Percentiles rank a stretch among this genome's conserved stretches.
These are phyloP conservation scores for Clitoria ternatea DNA, from an alignment of 306 rosid species.

Conservation along the genomic window DNA sequence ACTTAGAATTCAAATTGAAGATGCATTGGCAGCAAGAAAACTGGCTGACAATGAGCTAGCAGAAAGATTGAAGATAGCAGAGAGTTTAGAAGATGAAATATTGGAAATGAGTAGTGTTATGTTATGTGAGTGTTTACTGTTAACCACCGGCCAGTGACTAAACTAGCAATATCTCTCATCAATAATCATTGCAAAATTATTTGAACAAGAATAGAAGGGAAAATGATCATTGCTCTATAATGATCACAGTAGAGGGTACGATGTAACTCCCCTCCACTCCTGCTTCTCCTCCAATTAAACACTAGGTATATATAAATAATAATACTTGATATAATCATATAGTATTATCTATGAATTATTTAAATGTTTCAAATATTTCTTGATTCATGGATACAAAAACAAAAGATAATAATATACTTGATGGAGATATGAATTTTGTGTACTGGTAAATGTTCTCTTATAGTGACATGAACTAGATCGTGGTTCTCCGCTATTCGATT, in stretches of 20 bases:
- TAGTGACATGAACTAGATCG: background rate
- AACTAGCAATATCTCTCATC: conserved; percentile 8
- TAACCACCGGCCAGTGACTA: conserved; percentile 38
- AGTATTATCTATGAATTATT: background rate
- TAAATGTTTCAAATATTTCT: background rate
- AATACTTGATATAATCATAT: background rate
- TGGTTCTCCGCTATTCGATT: background rate
- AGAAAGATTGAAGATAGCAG: conserved; percentile 49
- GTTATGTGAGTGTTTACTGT: background rate
- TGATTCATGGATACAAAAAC: background rate
- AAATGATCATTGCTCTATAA: conserved; percentile 13
- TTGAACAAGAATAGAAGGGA: conserved; percentile 7
- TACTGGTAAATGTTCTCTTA: background rate
- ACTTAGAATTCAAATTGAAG: conserved; percentile 47
- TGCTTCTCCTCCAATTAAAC: background rate
- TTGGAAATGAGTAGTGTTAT: conserved; percentile 56
- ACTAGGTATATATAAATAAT: background rate
- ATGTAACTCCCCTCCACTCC: background rate
- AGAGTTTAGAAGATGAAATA: conserved; percentile 68
- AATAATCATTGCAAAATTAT: conserved; percentile 45
- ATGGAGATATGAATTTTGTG: background rate
- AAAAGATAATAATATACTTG: background rate
- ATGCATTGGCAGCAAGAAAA: conserved; percentile 39
- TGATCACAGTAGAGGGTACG: conserved; percentile 10
- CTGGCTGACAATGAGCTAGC: conserved; percentile 54